These are phyloP conservation scores for Filobasidium wieringae DNA, from an alignment of 768 basidiomycete species.

Conservation along the genomic window DNA sequence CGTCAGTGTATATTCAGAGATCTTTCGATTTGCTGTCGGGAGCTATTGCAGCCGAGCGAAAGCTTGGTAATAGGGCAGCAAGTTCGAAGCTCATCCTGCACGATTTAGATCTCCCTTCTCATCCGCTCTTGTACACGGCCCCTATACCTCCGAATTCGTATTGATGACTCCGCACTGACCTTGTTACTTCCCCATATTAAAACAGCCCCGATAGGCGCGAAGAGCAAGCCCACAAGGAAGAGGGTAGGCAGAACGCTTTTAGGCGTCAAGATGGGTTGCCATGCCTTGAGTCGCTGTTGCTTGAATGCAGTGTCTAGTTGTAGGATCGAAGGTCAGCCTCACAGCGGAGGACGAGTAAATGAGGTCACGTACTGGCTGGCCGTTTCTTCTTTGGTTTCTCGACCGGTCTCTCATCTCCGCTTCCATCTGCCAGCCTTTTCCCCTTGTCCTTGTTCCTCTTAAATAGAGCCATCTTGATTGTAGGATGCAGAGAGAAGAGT, in stretches of 20 bases:
- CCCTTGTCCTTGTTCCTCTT: slow-evolving; percentile 10
- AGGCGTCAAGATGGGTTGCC: slow-evolving; percentile 98
- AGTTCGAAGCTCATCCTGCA: no score
- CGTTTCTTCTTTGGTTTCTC: slow-evolving; percentile 75
- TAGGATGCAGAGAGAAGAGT: no score
- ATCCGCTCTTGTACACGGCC: not conserved
- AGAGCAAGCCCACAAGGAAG: slow-evolving; percentile 85
- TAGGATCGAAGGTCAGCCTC: not conserved
- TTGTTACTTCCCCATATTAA: slow-evolving; percentile 78
- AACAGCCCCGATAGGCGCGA: slow-evolving; percentile 89
- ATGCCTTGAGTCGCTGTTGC: slow-evolving; percentile 97
- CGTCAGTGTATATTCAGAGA: no score
- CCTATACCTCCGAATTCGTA: not conserved
- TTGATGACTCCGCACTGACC: slow-evolving; percentile 37
- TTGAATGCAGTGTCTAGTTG: slow-evolving; percentile 87
- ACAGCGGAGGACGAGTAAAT: not conserved
- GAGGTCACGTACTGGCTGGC: slow-evolving; percentile 59
- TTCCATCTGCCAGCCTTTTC: slow-evolving; percentile 24
- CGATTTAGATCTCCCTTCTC: not conserved
- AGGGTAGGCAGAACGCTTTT: slow-evolving; percentile 94
- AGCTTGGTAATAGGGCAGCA: no score
- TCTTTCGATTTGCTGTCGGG: no score
- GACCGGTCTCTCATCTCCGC: slow-evolving; percentile 44
- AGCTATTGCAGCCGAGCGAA: no score
- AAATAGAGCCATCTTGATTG: slow-evolving; percentile 13